Conservation (phyloP, 2,329 filamentous ascomycete genomes). For the Fusarium multiceps region DNA sequence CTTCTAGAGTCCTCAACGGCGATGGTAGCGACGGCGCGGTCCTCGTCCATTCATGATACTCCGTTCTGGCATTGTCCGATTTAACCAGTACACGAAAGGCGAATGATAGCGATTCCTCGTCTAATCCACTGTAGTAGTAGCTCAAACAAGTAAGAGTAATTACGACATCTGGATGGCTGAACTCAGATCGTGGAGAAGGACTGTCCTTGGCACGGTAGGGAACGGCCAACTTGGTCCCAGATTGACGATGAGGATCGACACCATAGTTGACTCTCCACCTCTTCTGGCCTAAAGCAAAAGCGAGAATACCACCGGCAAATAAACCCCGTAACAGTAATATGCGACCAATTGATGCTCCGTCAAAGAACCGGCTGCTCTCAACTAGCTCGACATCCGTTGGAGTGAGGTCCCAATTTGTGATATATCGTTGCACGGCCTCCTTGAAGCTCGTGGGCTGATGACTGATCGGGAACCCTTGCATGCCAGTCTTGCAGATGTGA, state of each 20-base stretch:
- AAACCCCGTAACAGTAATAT: constrained; percentile 60
- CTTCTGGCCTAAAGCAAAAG: constrained; percentile 67
- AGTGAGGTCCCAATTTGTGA: constrained; percentile 52
- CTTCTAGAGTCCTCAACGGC: constrained; percentile 55
- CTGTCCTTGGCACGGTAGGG: constrained; percentile 74
- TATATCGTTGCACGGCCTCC: constrained; percentile 56
- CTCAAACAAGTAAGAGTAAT: constrained; percentile 72
- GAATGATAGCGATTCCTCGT: constrained; percentile 59
- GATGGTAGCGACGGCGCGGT: constrained; percentile 48
- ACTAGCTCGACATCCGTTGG: constrained; percentile 49
- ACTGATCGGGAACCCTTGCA: constrained; percentile 56
- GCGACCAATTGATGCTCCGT: background rate
- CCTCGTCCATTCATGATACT: constrained; percentile 64
- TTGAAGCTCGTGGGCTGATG: constrained; percentile 48
- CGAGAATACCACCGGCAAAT: constrained; percentile 63
- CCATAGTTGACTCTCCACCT: constrained; percentile 75
- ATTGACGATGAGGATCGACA: constrained; percentile 60
- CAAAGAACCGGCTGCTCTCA: constrained; percentile 42
- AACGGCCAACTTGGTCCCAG: constrained; percentile 68
- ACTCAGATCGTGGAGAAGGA: constrained; percentile 72
- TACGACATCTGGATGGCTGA: constrained; percentile 73
- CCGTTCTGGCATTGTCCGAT: constrained; percentile 62
- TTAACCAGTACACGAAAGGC: constrained; percentile 60
- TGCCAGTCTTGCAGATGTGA: constrained; percentile 57
- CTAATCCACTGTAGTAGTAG: constrained; percentile 68